Conservation (phyloP, 2,329 filamentous ascomycete species). For the Neonectria sp. region DNA sequence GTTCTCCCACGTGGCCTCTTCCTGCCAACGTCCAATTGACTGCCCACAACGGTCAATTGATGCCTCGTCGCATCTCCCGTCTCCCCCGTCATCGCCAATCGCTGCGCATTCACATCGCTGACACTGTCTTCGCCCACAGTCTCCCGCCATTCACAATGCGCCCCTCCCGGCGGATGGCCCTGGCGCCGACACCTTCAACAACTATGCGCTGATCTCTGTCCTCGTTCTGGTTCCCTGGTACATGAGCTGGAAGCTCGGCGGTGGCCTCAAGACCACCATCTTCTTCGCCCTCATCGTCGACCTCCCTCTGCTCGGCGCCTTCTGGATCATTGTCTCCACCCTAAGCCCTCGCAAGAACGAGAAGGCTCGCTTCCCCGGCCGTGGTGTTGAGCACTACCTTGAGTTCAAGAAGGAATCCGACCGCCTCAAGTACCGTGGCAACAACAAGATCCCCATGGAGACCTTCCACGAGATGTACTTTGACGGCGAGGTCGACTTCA, state of each 20-base stretch:
- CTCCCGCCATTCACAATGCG: slow-evolving; percentile 88
- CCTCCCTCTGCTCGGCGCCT: slow-evolving; percentile 83
- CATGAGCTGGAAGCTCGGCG: slow-evolving; percentile 87
- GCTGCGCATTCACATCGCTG: background rate
- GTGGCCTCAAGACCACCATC: slow-evolving; percentile 90
- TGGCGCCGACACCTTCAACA: slow-evolving; percentile 90
- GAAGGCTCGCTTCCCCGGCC: slow-evolving; percentile 89
- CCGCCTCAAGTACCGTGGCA: slow-evolving; percentile 79
- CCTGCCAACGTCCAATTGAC: background rate
- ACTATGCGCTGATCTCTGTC: slow-evolving; percentile 79
- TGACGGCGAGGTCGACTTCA: slow-evolving; percentile 94
- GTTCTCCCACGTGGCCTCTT: slow-evolving; percentile 1
- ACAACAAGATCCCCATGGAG: slow-evolving; percentile 88
- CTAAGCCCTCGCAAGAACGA: slow-evolving; percentile 93
- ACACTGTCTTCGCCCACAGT: slow-evolving; percentile 39
- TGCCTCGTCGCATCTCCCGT: background rate
- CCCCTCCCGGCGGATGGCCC: slow-evolving; percentile 92
- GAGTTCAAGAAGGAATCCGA: slow-evolving; percentile 80
- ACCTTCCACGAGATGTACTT: slow-evolving; percentile 99
- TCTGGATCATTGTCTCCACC: slow-evolving; percentile 86
- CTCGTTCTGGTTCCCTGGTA: slow-evolving; percentile 82
- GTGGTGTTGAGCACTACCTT: slow-evolving; percentile 91
- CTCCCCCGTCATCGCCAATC: background rate
- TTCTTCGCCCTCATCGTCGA: slow-evolving; percentile 85
- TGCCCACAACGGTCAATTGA: slow-evolving; percentile 48